phyloP scores from a whole-genome alignment of 305 asterid species.

The Rubia peregrina region DNA sequence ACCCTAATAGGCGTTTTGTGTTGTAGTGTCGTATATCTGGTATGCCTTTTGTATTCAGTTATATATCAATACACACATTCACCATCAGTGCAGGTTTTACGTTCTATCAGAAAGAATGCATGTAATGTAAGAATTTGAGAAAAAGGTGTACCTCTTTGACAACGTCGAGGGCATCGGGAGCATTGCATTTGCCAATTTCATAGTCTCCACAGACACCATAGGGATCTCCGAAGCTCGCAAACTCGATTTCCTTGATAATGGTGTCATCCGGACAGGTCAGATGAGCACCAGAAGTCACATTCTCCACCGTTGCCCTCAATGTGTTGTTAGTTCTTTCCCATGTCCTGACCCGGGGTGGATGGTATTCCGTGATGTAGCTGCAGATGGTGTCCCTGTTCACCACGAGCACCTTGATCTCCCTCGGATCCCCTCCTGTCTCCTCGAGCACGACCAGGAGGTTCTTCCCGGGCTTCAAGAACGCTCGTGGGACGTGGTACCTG shows the following conservation, averaged over 20 bases:
- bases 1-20: too few species aligned
- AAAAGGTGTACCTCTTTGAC: conserved; percentile 26
- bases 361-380: conserved; percentile 45
- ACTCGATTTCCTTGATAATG: conserved; percentile 44
- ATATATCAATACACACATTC: too few species aligned
- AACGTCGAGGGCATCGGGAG: conserved; percentile 25
- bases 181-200: conserved; percentile 39
- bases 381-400: conserved; percentile 83
- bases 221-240: conserved; percentile 54
- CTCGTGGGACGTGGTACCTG: conserved; percentile 85
- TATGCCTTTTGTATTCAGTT: too few species aligned
- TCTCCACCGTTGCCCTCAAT: conserved; percentile 26
- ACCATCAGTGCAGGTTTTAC: too few species aligned
- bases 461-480: conserved; percentile 49
- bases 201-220: conserved; percentile 69
- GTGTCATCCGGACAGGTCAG: conserved; percentile 42
- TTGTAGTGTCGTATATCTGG: too few species aligned
- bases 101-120: too few species aligned
- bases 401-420: conserved; percentile 32
- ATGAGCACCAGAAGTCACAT: conserved; percentile 34
- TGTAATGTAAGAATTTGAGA: too few species aligned
- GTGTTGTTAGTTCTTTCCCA: conserved; percentile 43
- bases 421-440: conserved; percentile 69
- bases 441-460: conserved; percentile 62
- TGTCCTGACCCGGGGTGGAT: conserved; percentile 40